These are phyloP conservation scores for Lizanozyma gosingica DNA, from an alignment of 1,139 yeast genomes.

Conservation along the genomic window DNA sequence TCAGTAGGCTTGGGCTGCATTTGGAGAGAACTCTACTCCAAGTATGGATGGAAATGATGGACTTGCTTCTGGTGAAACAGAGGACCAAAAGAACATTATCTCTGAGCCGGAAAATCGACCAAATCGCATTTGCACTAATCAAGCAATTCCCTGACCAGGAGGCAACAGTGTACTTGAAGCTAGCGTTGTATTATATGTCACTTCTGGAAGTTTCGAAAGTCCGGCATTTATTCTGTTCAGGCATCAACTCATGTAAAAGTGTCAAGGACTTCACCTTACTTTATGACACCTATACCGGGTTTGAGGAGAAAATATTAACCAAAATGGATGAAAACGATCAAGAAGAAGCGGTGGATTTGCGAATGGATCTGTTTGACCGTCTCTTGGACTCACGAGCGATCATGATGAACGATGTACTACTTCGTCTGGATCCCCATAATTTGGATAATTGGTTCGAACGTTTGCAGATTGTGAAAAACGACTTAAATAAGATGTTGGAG, in stretches of 20 bases:
- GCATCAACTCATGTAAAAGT: constrained; percentile 37
- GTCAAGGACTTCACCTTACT: constrained; percentile 56
- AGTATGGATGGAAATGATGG: constrained; percentile 42
- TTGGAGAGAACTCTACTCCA: constrained; percentile 5
- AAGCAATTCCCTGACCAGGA: constrained; percentile 53
- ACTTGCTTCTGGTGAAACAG: constrained; percentile 23
- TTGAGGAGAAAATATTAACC: constrained; percentile 45
- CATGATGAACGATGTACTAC: constrained; percentile 53
- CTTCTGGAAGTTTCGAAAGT: constrained; percentile 29
- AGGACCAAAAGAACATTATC: background rate
- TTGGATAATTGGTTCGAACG: constrained; percentile 65
- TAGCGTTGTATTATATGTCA: constrained; percentile 42
- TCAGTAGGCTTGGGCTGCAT: constrained; percentile 7
- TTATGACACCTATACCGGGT: constrained; percentile 56
- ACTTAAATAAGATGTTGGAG: constrained; percentile 34
- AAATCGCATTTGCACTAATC: background rate
- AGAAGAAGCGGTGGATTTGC: constrained; percentile 25
- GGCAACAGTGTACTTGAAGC: constrained; percentile 39
- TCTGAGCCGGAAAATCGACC: constrained; percentile 2
- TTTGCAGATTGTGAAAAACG: constrained; percentile 26
- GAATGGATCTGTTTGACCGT: constrained; percentile 45
- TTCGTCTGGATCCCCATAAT: constrained; percentile 55
- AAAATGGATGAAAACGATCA: constrained; percentile 13
- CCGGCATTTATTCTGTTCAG: constrained; percentile 40
- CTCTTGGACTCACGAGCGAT: constrained; percentile 48